Base-by-base conservation (phyloP, 1,284 basidiomycete species). In the Athelia sp. region DNA sequence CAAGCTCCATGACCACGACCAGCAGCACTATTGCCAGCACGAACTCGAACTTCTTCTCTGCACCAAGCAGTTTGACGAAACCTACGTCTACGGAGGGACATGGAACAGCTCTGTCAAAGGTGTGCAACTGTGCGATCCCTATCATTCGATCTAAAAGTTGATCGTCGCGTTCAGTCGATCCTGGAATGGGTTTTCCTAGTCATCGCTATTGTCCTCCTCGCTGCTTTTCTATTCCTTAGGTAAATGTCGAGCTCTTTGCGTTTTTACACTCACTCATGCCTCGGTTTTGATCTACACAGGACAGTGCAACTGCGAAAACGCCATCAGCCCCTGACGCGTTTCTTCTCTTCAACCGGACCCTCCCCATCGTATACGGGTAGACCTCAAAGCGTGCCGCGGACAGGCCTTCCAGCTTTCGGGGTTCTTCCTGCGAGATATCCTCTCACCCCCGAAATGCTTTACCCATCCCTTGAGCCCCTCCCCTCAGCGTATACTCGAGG, bases 161-260 rank as follows among this genome's bases (percentile, higher is more conserved):
- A 40, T 40, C 36, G n/a, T 17, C 15, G 6, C 36, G n/a, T n/a
- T n/a, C 43, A 70, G 67, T 47, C 58, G 38, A 55, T 65, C 13
- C 46, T 68, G 23, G 60, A 64, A 54, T 69, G 60, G 45, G 48
- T 63, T 2, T 60, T 66, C 43, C 50, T 65, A 14, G 56, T 51
- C 10, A 49, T 61, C 13, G 59, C 53, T 10, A 29, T 65, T 11
- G 15, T 61, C 0, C 45, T 67, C 8, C 21, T 67, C 19, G 53
- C 19, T 10, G 52, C 51, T 10, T 38, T 67, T 21, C 34, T 65
- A 44, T 26, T 60, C 14, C 53, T 59, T 46, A 60, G 63, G 64
- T 62, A 54, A 36, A 52, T 52, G 17, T 26, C 29, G 42, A 8
- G 21, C 18, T 21, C 10, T 22, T 10, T 21, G 10, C 19, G n/a